A percentile compares a stretch with the other conserved stretches of the same genome.
These are phyloP conservation scores for Coemansia reversa DNA, from an alignment of 192 early-diverging fungal species.

Conservation along the genomic window DNA sequence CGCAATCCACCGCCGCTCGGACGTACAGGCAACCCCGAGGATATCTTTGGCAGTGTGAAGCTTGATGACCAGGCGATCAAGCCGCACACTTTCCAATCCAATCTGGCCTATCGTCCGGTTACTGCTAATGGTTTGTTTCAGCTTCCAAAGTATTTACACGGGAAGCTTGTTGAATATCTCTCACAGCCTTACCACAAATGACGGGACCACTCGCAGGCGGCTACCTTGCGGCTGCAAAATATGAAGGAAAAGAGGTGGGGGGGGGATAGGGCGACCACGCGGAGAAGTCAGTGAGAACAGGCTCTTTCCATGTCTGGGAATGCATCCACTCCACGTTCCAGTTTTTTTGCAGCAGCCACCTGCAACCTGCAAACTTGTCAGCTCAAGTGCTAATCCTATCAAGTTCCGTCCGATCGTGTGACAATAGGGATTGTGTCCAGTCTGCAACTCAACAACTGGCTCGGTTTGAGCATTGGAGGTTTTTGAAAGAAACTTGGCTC, in stretches of 20 bases:
- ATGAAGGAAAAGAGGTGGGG: too few species aligned
- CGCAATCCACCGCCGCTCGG: conserved; percentile 52
- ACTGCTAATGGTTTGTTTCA: conserved; percentile 46
- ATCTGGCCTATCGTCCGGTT: conserved; percentile 39
- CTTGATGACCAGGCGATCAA: conserved; percentile 35
- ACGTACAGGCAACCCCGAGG: conserved; percentile 42
- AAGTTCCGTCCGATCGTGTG: too few species aligned
- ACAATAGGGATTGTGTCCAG: too few species aligned
- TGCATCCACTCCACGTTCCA: not conserved
- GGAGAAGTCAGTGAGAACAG: not conserved
- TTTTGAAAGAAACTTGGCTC: too few species aligned
- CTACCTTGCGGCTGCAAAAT: too few species aligned
- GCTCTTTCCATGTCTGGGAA: not conserved
- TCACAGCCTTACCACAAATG: not conserved
- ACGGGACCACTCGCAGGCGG: too few species aligned
- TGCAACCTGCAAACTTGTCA: not conserved
- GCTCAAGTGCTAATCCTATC: not conserved
- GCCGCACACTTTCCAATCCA: conserved; percentile 41
- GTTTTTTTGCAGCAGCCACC: not conserved
- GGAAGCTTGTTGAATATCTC: conserved; percentile 27
- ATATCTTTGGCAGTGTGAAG: conserved; percentile 44
- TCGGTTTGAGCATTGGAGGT: too few species aligned
- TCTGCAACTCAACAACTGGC: too few species aligned
- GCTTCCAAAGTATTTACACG: conserved; percentile 45
- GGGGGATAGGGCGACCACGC: too few species aligned